phyloP scores from a whole-genome alignment of 768 basidiomycete species.

The Galerina sulciceps region DNA sequence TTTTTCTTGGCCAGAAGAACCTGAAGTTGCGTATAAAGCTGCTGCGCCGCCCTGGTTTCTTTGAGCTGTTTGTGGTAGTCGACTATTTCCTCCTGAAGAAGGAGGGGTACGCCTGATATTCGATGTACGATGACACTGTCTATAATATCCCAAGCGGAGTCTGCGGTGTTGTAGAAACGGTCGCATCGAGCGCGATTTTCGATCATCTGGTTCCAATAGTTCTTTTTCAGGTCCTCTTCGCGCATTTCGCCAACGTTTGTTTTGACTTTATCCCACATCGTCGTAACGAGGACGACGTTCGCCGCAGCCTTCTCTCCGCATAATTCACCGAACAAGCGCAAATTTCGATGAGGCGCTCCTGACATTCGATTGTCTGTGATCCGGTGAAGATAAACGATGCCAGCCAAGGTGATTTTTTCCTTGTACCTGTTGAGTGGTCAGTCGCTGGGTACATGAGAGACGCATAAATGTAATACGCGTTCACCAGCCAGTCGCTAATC shows the following conservation, averaged over 20 bases:
- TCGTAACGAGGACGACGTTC: conserved; percentile 38
- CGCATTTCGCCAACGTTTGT: neutral
- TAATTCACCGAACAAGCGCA: conserved; percentile 33
- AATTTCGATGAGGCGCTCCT: conserved; percentile 34
- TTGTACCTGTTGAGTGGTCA: conserved; percentile 23
- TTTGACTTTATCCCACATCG: conserved; percentile 38
- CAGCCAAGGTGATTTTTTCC: conserved; percentile 28
- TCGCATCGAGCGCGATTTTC: neutral
- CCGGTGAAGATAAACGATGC: conserved; percentile 42
- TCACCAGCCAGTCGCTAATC: conserved; percentile 35
- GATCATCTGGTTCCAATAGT: conserved; percentile 21
- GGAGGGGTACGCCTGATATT: conserved; percentile 12
- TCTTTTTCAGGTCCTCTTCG: conserved; percentile 3
- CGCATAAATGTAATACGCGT: conserved; percentile 12
- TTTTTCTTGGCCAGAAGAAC: neutral
- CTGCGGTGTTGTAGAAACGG: neutral
- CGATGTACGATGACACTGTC: conserved; percentile 16
- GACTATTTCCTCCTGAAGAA: conserved; percentile 29
- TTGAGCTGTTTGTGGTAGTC: conserved; percentile 22
- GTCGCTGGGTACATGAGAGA: too few species aligned
- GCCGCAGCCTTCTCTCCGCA: conserved; percentile 30
- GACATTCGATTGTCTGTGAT: conserved; percentile 42
- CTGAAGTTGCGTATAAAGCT: conserved; percentile 10
- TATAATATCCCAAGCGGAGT: neutral
- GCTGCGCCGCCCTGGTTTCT: conserved; percentile 28